phyloP scores from a whole-genome alignment of 305 asterid species.

The Coffea humblotiana region DNA sequence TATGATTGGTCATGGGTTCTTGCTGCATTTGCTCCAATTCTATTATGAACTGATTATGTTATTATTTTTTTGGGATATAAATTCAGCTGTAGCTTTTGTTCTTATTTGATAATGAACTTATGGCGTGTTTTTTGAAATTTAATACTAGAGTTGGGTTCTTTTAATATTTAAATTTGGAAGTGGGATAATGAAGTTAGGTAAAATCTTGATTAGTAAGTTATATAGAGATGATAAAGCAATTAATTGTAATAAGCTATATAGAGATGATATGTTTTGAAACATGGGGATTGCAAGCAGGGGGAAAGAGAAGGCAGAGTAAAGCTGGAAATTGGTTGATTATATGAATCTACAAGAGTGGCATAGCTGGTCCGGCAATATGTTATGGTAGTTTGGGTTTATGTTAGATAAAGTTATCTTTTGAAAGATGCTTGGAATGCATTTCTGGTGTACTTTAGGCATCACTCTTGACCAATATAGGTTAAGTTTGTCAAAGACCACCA shows the following conservation, averaged over 20 bases:
- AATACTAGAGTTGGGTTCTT: too few relatives aligned
- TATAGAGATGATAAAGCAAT: too few relatives aligned
- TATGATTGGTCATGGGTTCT: not conserved
- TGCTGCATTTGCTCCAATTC: not conserved
- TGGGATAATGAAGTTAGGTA: too few relatives aligned
- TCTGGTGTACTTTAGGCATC: not conserved
- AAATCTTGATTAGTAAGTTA: too few relatives aligned
- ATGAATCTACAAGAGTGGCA: not conserved
- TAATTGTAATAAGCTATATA: too few relatives aligned
- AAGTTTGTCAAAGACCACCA: too few relatives aligned
- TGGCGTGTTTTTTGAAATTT: too few relatives aligned
- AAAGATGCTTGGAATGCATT: not conserved
- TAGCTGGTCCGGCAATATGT: not conserved
- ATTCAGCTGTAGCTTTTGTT: too few relatives aligned
- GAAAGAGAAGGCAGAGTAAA: not conserved
- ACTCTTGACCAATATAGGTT: not conserved
- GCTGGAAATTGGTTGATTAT: not conserved
- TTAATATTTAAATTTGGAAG: too few relatives aligned
- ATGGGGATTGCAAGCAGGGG: not conserved
- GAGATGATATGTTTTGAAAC: too few relatives aligned
- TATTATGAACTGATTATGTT: not conserved
- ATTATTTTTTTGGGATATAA: too few relatives aligned
- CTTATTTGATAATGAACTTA: too few relatives aligned
- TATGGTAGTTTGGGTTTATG: not conserved
- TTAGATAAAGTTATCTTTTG: not conserved